Evolutionary conservation across 2,329 filamentous ascomycete genomes (phyloP), one percentile per base, ranked within the genome.

Genomic region (Botryotinia convoluta): DNA sequence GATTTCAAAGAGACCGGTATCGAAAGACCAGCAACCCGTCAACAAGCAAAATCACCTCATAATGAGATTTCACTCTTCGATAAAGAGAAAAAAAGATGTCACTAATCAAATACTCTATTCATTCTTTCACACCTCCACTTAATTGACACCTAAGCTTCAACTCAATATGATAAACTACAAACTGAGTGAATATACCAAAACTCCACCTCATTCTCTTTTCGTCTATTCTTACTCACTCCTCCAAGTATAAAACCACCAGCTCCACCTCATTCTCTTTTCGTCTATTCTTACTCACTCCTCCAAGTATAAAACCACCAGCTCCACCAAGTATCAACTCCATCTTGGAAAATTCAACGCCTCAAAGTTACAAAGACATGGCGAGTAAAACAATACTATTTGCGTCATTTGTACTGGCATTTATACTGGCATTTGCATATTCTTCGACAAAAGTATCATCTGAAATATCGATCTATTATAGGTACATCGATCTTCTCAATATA

Each of bases 281-380:
- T 12, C 10, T 4, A 51, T 26, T 51, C 22, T n/a, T 10, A 26
- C 45, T 26, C 22, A n/a, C 22, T n/a, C 10, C 14, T 26, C 10
- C 10, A 14, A 12, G 22, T 14, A 51, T 51, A 16, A 54, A 54
- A 29, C 1, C 48, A 54, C 5, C 26, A 54, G 48, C 48, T 54
- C n/a, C n/a, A n/a, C n/a, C 26, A n/a, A n/a, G 3, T 26, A n/a
- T n/a, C 48, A n/a, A 16, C 12, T 16, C 26, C 16, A 16, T n/a
- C 12, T 14, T 7, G 2, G 26, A 29, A 54, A n/a, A 3, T 1
- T n/a, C 3, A 16, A 16, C 22, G 3, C 42, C 14, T 1, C 3
- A 10, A 48, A 9, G 8, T 0, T 10, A 2, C 1, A 2, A 45
- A 0, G 1, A 8, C 44, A 9, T 45, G 18, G 44, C 7, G 44